Evolutionary conservation across 2,329 filamentous ascomycete genomes (phyloP), one percentile per base, ranked within the genome.

Genomic region (Dactylellina leptospora): DNA sequence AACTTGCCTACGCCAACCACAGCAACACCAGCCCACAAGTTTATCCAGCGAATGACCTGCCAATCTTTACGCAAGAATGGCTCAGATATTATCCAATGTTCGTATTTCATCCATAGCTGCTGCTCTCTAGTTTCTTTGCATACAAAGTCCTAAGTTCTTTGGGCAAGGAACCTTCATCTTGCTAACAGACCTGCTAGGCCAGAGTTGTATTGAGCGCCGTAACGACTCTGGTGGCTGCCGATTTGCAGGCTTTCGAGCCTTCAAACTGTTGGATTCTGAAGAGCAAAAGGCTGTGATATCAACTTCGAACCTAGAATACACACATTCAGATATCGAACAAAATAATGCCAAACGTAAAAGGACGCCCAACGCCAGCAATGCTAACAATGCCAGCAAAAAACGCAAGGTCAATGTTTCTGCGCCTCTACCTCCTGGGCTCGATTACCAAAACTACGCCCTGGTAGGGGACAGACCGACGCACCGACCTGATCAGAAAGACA

Each of bases 181-280:
- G 6, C 36, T 56, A 44, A 61, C 16, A 51, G 9, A 18, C 42
- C 5, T 9, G 18, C 8, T 30, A 70, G 66, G 66, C 23, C 66
- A 71, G 47, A 75, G 71, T 28, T 77, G 76, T 40, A 76, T 75
- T 33, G 74, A 75, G 30, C 74, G 73, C 45, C 74, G 74, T 23
- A 58, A 71, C 10, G 54, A 64, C 28, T 53, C 50, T 8, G 76
- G 76, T 20, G 48, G 55, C 4, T 77, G 76, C 38, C 64, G 76
- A 3, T 76, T 76, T 23, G 44, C 69, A 28, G 45, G 55, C 3
- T 58, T 75, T 33, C 64, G 76, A 2, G 70, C 60, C 9, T 77
- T 77, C 44, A 74, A 48, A 20, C 28, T 63, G 6, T n/a, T 58
- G 10, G 40, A 53, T 11, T 33, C 50, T 1, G 27, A 50, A 4